Base-by-base conservation (phyloP, 176 grass and related monocot genomes). In the Ensete glaucum region DNA sequence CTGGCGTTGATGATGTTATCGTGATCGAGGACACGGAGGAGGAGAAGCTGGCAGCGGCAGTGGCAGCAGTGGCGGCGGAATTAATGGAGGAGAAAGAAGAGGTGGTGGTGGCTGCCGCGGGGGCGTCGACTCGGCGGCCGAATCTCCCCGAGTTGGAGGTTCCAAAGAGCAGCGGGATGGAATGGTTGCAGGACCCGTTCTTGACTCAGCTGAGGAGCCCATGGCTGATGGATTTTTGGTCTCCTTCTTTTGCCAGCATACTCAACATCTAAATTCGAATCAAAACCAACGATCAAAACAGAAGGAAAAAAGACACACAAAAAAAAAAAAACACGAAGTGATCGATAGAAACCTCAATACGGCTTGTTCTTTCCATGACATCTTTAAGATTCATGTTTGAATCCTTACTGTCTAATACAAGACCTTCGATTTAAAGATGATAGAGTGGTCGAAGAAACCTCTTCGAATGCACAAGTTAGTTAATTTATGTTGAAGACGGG, bases 171-270 rank as follows among this genome's bases (percentile, higher is more conserved):
- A 75, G 71, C 53, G 77, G 82, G 55, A 77, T 89, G 8, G 90
- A 97, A 53, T 93, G 93, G 93, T 82, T 90, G 85, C 87, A 93
- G 76, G 90, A 97, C 15, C 83, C 87, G 0, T 83, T 92, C 76
- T 75, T 97, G 52, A 88, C 85, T n/a, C 93, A 97, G 83, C 80
- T 90, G 50, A 66, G 93, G 69, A 97, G 93, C 76, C 93, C 93
- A 0, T 93, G 93, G 63, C 23, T 65, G 88, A 88, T 87, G 88
- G 93, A 97, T 48, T 74, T 58, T 7, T 87, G 82, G 93, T 93
- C 93, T 55, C 87, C 93, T 0, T 90, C 77, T 76, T 92, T 81
- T 62, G 21, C 83, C 49, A 87, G 79, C 53, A 79, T 96, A 73
- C 93, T 96, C 67, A 90, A 96, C 81, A 85, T 88, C 66, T 88